These are phyloP conservation scores for Apostasia shenzhenica DNA, from an alignment of 106 monocot species.

Conservation along the genomic window DNA sequence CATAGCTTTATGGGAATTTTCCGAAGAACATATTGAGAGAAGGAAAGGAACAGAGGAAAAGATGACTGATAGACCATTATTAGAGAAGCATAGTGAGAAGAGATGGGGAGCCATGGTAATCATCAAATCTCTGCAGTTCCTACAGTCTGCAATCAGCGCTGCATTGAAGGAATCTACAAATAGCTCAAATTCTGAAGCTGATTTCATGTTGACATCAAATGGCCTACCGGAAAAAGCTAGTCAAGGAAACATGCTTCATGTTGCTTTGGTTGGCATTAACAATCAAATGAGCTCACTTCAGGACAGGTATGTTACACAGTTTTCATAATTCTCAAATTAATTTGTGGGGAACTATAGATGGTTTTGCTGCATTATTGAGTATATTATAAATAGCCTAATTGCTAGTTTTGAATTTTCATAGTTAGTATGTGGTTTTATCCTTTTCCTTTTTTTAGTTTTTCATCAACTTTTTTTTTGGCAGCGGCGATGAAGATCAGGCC, in stretches of 20 bases:
- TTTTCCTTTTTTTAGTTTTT: neutral
- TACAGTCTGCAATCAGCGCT: slow-evolving; percentile 56
- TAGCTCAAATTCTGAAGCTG: slow-evolving; percentile 13
- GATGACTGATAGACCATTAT: slow-evolving; percentile 14
- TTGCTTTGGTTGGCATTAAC: slow-evolving; percentile 92
- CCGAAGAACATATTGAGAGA: slow-evolving; percentile 90
- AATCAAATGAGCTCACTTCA: slow-evolving; percentile 96
- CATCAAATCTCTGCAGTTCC: slow-evolving; percentile 84
- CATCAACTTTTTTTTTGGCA: slow-evolving; percentile 18
- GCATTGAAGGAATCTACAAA: slow-evolving; percentile 71
- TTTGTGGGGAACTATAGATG: neutral
- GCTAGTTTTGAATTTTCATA: neutral
- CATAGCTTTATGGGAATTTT: slow-evolving; percentile 93
- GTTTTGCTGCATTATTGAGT: neutral
- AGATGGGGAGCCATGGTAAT: slow-evolving; percentile 94
- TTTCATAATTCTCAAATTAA: neutral
- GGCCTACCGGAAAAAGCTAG: slow-evolving; percentile 19
- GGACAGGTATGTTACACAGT: slow-evolving; percentile 56
- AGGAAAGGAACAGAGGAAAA: slow-evolving; percentile 30
- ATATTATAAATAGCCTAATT: neutral
- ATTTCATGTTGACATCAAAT: slow-evolving; percentile 16
- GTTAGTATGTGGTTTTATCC: neutral
- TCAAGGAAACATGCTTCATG: slow-evolving; percentile 86
- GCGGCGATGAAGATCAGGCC: slow-evolving; percentile 99
- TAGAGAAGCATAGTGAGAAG: slow-evolving; percentile 67